phyloP scores from a whole-genome alignment of 1,284 basidiomycete species.

The Puccinia hordei region DNA sequence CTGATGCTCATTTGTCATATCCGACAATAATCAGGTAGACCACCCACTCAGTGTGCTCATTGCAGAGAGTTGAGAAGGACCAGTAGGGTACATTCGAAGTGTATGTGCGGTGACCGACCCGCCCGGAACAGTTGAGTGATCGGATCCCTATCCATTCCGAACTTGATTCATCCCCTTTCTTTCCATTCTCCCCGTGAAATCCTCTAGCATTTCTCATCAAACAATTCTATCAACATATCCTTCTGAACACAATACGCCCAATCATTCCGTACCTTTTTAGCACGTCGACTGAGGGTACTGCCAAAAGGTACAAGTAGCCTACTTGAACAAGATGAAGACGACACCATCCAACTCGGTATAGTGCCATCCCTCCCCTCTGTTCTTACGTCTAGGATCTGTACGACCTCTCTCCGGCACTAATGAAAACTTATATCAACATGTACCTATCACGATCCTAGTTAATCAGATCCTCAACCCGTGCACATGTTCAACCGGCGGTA shows the following conservation, averaged over 20 bases:
- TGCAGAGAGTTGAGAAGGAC: slow-evolving; percentile 35
- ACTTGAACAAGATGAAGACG: not conserved
- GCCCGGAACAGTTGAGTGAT: not conserved
- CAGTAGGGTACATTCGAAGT: slow-evolving; percentile 39
- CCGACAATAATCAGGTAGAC: slow-evolving; percentile 7
- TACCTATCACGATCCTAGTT: not conserved
- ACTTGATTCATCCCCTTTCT: not conserved
- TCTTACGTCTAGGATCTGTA: not conserved
- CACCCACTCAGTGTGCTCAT: slow-evolving; percentile 42
- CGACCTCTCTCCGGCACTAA: not conserved
- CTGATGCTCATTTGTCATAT: not conserved
- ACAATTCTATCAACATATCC: not conserved
- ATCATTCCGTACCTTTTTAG: not conserved
- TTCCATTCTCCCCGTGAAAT: not conserved
- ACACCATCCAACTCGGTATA: not conserved
- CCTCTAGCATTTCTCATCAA: not conserved
- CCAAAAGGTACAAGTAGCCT: slow-evolving; percentile 24
- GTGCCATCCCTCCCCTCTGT: not conserved
- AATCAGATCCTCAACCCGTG: slow-evolving; percentile 26
- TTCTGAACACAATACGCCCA: not conserved
- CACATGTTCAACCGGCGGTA: slow-evolving; percentile 22
- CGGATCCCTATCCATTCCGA: not conserved
- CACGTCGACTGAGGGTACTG: slow-evolving; percentile 16
- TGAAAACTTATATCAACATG: not conserved
- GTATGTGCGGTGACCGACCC: slow-evolving; percentile 34